Conservation (phyloP, 805 yeast species). For the Ogataea nakhonphanomensis region DNA sequence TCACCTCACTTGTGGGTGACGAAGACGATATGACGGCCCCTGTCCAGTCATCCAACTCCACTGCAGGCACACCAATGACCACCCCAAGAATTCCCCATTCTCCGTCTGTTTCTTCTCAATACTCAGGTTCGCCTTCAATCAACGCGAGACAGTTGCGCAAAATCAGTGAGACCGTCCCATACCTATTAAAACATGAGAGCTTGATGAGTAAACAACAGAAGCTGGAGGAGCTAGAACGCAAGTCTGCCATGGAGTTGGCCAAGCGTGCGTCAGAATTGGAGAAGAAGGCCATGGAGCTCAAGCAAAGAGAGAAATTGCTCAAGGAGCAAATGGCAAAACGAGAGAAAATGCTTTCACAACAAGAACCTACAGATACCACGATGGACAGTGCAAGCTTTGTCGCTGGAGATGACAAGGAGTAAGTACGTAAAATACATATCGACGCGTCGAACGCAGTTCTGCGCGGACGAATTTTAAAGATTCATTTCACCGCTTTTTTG, state of each 20-base stretch:
- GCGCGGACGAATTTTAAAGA: constrained; percentile 1
- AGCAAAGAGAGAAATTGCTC: constrained; percentile 57
- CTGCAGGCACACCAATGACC: constrained; percentile 15
- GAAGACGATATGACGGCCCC: constrained; percentile 12
- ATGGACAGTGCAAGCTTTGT: constrained; percentile 17
- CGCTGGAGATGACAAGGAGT: constrained; percentile 20
- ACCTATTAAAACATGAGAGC: constrained; percentile 72
- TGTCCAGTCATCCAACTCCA: constrained; percentile 8
- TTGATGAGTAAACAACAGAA: constrained; percentile 72
- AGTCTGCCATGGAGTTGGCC: constrained; percentile 70
- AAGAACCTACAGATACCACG: constrained; percentile 7
- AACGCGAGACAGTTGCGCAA: constrained; percentile 67
- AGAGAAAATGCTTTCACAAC: constrained; percentile 8
- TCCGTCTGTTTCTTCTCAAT: constrained; percentile 22
- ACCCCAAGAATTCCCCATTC: constrained; percentile 25
- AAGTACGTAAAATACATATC: not conserved
- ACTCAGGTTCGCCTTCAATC: constrained; percentile 27
- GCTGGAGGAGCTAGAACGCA: constrained; percentile 74
- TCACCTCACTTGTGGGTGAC: constrained; percentile 21
- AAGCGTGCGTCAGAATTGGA: constrained; percentile 74
- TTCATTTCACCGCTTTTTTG: not conserved
- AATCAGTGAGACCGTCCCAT: constrained; percentile 83
- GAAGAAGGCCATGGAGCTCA: constrained; percentile 68
- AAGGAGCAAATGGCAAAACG: constrained; percentile 35
- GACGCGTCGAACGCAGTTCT: constrained; percentile 3